Evolutionary conservation across 805 yeast species (phyloP), one percentile per base, ranked within the genome.

Genomic region (Pichia heedii): DNA sequence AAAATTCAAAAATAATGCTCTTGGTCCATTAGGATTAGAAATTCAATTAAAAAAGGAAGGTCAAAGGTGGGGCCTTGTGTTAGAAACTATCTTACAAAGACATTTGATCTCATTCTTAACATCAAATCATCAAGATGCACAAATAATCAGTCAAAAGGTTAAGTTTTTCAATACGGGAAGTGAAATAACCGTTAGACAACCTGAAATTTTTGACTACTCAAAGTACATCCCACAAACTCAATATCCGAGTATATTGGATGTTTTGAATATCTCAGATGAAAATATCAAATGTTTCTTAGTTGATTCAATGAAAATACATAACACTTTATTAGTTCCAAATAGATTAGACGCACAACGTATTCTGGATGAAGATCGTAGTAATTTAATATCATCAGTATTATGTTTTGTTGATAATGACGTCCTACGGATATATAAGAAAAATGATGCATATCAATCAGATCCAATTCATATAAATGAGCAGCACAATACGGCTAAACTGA

Each of bases 21-120:
- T 81, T 16, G 97, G 97, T 0, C 98, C 98, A 0, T 49, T 90
- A 2, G 96, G 96, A 1, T 50, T 68, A 4, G 63, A 65, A 46
- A 67, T 87, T 3, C 67, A 73, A 5, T 65, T 90, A 13, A 82
- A 77, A 53, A 57, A 63, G 1, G 78, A 71, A 9, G 75, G 62
- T 52, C 62, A 68, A 19, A 57, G 65, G 24, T 89, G 87, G 87
- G 62, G 71, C 5, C 72, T 71, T 21, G 60, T 82, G 5, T 56
- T 89, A 7, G 94, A 85, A 52, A 60, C 75, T 0, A 55, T 68
- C 1, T 57, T 87, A 26, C 69, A 69, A 2, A 61, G 65, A 10
- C 60, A 75, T 0, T 58, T 84, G 9, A 76, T 70, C 33, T 68
- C 86, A 0, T 87, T 86, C 60, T 67, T 84, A 30, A 96, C 86